A percentile compares a stretch with the other conserved stretches of the same genome.
phyloP scores from a whole-genome alignment of 1,284 basidiomycete species.

The Cerrena zonata region DNA sequence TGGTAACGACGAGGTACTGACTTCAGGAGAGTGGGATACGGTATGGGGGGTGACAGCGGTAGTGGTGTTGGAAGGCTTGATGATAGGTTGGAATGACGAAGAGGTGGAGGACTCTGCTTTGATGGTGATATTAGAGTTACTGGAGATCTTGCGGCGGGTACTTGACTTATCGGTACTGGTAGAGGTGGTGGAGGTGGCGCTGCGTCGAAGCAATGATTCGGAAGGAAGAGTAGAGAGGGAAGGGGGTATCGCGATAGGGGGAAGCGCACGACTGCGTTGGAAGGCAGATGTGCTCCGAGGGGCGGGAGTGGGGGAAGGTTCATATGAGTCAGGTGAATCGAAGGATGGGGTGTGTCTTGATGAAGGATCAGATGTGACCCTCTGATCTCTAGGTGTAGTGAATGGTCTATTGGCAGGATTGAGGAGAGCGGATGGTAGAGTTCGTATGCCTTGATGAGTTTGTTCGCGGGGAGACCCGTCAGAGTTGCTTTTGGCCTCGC shows the following conservation, averaged over 20 bases:
- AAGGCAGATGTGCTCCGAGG: conserved; percentile 33
- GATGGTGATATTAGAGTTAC: conserved; percentile 46
- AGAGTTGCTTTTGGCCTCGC: conserved; percentile 21
- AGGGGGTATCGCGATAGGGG: conserved; percentile 48
- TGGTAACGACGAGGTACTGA: conserved; percentile 34
- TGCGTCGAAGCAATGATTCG: conserved; percentile 39
- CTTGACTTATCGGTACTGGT: conserved; percentile 13
- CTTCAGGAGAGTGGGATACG: conserved; percentile 42
- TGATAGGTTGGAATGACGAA: conserved; percentile 31
- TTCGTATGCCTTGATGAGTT: conserved; percentile 19
- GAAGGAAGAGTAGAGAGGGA: conserved; percentile 58
- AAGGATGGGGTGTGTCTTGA: conserved; percentile 15
- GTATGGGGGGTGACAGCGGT: conserved; percentile 66
- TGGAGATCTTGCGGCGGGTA: conserved; percentile 43
- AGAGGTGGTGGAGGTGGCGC: conserved; percentile 19
- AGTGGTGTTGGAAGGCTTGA: conserved; percentile 55
- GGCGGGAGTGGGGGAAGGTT: conserved; percentile 62
- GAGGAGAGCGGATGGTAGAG: conserved; percentile 12
- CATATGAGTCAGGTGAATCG: conserved; percentile 45
- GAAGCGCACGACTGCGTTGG: conserved; percentile 37
- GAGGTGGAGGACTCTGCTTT: conserved; percentile 35
- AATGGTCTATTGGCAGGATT: conserved; percentile 39
- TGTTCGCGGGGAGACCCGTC: conserved; percentile 18
- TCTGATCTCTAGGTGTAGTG: conserved; percentile 48
- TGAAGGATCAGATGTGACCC: conserved; percentile 29